Base-by-base conservation (phyloP, 768 basidiomycete species). In the Psilocybe cyanescens region DNA sequence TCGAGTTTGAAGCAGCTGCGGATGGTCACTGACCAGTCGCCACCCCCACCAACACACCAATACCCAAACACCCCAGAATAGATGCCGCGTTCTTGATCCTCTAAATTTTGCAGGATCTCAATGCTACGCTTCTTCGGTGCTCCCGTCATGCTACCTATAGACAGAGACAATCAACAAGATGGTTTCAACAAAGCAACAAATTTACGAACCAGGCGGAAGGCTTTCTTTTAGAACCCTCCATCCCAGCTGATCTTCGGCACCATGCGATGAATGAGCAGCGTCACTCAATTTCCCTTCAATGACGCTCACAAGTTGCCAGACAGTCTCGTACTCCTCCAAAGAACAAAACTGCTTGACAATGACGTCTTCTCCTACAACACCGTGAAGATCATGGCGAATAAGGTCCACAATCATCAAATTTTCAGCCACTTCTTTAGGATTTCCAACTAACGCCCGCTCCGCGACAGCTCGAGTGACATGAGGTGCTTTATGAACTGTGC, bases 331-430 rank as follows among this genome's bases (percentile, higher is more conserved):
- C 67, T 94, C 93, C 71, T 98, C 96, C 11, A 97, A 87, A 1
- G 76, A 75, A 72, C 96, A 97, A 68, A 98, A 91, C 64, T 94
- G 88, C 58, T 85, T 88, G 5, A 97, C 94, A 11, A 82, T 72
- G 7, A 99, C 95, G 57, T 90, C 82, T 41, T 92, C 89, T 1
- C 92, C 93, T 17, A 97, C 84, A 57, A 90, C 88, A 31, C 86
- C 86, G 66, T 96, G 88, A 35, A 99, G 79, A 75, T 99, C 96
- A 65, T 97, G 92, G 35, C 95, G 86, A 68, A 97, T 97, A 51
- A 99, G 85, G 72, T 98, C 96, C 28, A 97, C 96, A 64, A 99
- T 97, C 96, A 99, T 98, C 59, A 99, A 75, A 71, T 99, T 99
- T 78, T 98, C 96, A 0, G 95, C 96, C 1, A 96, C 87, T 74